phyloP scores from a whole-genome alignment of 2,329 filamentous ascomycete species.

The Camillea tinctor region DNA sequence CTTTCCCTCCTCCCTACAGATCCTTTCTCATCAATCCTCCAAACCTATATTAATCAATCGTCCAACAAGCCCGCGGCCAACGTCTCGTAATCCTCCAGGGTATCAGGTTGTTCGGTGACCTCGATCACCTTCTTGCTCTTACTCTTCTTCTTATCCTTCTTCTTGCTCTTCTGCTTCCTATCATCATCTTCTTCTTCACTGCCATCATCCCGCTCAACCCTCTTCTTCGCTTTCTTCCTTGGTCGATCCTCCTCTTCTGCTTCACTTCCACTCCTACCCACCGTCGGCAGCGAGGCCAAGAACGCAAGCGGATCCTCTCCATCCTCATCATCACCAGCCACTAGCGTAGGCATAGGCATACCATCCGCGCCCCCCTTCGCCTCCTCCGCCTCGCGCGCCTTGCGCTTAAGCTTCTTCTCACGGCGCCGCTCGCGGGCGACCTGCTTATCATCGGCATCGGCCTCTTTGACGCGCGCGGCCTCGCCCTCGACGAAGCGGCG shows the following conservation, averaged over 20 bases:
- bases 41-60: conserved; percentile 21
- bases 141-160: conserved; percentile 43
- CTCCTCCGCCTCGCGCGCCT: conserved; percentile 61
- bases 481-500: conserved; percentile 77
- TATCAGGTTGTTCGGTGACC: conserved; percentile 69
- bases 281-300: conserved; percentile 56
- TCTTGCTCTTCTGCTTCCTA: conserved; percentile 36
- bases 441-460: conserved; percentile 81
- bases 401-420: conserved; percentile 73
- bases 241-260: conserved; percentile 43
- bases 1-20: no score
- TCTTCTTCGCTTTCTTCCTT: conserved; percentile 71
- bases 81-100: conserved; percentile 75
- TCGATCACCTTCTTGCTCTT: conserved; percentile 57
- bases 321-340: conserved; percentile 41
- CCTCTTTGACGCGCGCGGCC: conserved; percentile 65
- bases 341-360: conserved; percentile 38
- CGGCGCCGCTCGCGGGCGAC: conserved; percentile 73
- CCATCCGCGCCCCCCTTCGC: conserved; percentile 30
- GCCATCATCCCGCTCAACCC: conserved; percentile 68
- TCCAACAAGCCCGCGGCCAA: conserved; percentile 72
- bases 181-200: conserved; percentile 44
- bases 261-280: conserved; percentile 33
- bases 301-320: conserved; percentile 56
- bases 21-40: no score